Evolutionary conservation across 805 yeast genomes (phyloP).

Genomic region (Pichia nakasei): DNA sequence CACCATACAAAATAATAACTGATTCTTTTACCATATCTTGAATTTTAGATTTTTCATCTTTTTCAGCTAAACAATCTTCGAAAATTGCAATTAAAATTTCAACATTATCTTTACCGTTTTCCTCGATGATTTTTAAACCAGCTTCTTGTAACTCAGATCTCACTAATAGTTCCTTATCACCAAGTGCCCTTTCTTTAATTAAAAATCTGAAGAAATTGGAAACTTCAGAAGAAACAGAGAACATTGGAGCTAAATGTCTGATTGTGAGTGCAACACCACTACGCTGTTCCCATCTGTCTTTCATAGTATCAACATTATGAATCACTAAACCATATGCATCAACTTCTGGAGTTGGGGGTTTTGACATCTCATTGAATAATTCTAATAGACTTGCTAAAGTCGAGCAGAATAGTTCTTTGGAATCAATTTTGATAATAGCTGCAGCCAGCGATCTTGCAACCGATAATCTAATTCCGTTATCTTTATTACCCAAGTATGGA

Average conservation of each 20-base stretch:
- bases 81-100: slow-evolving; percentile 75
- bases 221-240: slow-evolving; percentile 35
- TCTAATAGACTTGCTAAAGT: slow-evolving; percentile 40
- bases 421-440: slow-evolving; percentile 33
- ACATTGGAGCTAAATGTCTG: slow-evolving; percentile 42
- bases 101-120: slow-evolving; percentile 57
- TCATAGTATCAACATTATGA: slow-evolving; percentile 48
- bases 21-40: slow-evolving; percentile 67
- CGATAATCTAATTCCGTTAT: slow-evolving; percentile 64
- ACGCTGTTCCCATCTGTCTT: slow-evolving; percentile 79
- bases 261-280: slow-evolving; percentile 71
- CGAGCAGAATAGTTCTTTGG: slow-evolving; percentile 19
- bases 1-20: slow-evolving; percentile 81
- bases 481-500: slow-evolving; percentile 40
- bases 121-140: slow-evolving; percentile 64
- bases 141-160: slow-evolving; percentile 82
- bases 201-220: slow-evolving; percentile 53
- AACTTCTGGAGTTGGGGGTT: slow-evolving; percentile 66
- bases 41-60: slow-evolving; percentile 35
- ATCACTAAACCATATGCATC: slow-evolving; percentile 78
- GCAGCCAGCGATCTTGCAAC: slow-evolving; percentile 62
- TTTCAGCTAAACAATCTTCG: slow-evolving; percentile 53
- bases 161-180: slow-evolving; percentile 65
- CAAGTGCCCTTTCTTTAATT: slow-evolving; percentile 50
- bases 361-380: slow-evolving; percentile 49